phyloP scores from a whole-genome alignment of 1,284 basidiomycete species.

The Pseudozyma pruni region DNA sequence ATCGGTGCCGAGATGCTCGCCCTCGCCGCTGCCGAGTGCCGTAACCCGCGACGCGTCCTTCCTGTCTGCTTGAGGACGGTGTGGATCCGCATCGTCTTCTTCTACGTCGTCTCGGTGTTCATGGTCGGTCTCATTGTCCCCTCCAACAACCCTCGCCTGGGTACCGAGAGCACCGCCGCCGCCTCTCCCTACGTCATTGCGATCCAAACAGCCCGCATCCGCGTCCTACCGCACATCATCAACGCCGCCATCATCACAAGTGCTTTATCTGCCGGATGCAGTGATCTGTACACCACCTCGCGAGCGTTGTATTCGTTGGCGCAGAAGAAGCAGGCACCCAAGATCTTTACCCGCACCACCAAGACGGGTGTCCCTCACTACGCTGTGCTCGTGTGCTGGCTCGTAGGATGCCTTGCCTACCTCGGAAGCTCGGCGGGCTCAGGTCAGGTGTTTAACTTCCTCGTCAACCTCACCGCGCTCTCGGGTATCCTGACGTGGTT shows the following conservation, averaged over 20 bases:
- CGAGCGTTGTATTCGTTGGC: conserved; percentile 80
- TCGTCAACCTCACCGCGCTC: conserved; percentile 75
- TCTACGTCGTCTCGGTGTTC: conserved; percentile 69
- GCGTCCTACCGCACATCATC: conserved; percentile 72
- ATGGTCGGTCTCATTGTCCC: conserved; percentile 51
- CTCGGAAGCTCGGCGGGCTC: conserved; percentile 68
- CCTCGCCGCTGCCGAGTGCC: conserved; percentile 77
- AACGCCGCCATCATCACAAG: conserved; percentile 82
- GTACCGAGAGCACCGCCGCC: conserved; percentile 38
- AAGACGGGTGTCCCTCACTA: conserved; percentile 79
- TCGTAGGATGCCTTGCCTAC: conserved; percentile 77
- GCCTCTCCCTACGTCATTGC: conserved; percentile 66
- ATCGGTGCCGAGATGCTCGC: conserved; percentile 86
- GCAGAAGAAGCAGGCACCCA: conserved; percentile 79
- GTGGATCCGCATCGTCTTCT: conserved; percentile 54
- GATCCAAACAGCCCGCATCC: conserved; percentile 57
- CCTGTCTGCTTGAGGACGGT: conserved; percentile 49
- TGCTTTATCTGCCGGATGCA: conserved; percentile 85
- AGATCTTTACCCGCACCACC: conserved; percentile 76
- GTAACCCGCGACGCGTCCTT: conserved; percentile 67
- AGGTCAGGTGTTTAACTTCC: conserved; percentile 73
- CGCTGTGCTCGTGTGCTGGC: conserved; percentile 76
- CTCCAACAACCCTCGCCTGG: conserved; percentile 46
- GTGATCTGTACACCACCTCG: conserved; percentile 82
- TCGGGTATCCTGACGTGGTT: conserved; percentile 83